Evolutionary conservation across 1,139 yeast species (phyloP), one percentile per base, ranked within the genome.

Genomic region (Yamadazyma dendronema): DNA sequence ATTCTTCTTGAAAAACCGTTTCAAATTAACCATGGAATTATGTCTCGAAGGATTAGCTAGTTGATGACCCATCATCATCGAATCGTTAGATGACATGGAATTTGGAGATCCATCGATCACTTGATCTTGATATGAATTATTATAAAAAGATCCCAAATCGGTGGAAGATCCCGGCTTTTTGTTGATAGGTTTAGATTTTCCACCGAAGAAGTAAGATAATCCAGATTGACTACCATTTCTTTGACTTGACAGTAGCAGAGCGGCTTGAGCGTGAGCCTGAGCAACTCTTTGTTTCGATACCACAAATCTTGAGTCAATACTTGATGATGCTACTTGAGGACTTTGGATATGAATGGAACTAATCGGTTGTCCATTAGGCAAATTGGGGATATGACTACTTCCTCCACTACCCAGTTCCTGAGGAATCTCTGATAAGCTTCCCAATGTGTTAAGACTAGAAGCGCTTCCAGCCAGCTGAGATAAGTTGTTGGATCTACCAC

Each of bases 1-100:
- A 16, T 69, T 56, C 45, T 79, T 76, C 44, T 76, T 78, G 61
- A 82, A 79, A 47, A 81, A 73, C 28, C 79, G 60, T 55, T 79
- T 79, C 48, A 83, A 61, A 46, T 84, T 88, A 24, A 85, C 84
- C 88, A 83, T 84, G 7, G 89, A 81, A 45, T 81, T 81, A 50
- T 83, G 89, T 45, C 76, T 58, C 8, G 71, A 53, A n/a, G 54
- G 65, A 26, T 29, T 19, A 19, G 22, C 22, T 19, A 7, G 22
- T 19, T 19, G 22, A 7, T 19, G 22, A 9, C 22, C 22, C 22
- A 19, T 21, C 17, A 17, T 25, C 13, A 17, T 22, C n/a, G 72
- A 65, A 11, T 70, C 76, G 14, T 52, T 37, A 13, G 72, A 66
- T 3, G 73, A 65, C 16, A 64, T 41, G 7, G 74, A 65, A 8